Conservation (phyloP, 768 basidiomycete species). For the Calocybe cyanea region DNA sequence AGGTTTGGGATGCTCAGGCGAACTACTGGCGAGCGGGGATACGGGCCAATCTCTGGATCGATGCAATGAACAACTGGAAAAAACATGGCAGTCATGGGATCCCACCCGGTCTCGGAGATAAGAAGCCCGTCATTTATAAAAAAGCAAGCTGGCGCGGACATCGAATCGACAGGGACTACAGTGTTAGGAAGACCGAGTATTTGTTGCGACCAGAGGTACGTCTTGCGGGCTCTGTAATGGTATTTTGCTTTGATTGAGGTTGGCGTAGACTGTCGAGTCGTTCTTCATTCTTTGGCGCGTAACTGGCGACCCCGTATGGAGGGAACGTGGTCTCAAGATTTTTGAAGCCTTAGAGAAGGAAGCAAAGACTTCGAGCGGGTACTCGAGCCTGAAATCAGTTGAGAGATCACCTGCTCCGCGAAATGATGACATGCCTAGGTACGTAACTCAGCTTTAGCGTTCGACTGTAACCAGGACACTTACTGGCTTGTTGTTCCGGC, state of each 20-base stretch:
- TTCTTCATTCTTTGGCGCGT: slow-evolving; percentile 68
- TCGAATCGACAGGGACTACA: slow-evolving; percentile 49
- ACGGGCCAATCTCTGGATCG: slow-evolving; percentile 39
- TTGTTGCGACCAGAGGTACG: slow-evolving; percentile 70
- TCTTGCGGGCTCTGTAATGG: not conserved
- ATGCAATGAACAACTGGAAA: slow-evolving; percentile 47
- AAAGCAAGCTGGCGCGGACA: slow-evolving; percentile 21
- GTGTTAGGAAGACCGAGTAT: slow-evolving; percentile 40
- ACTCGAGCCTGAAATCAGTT: slow-evolving; percentile 53
- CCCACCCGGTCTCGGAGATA: slow-evolving; percentile 52
- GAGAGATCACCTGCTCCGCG: slow-evolving; percentile 34
- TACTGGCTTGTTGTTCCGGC: not conserved
- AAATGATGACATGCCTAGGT: slow-evolving; percentile 75
- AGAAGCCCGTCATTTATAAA: slow-evolving; percentile 33
- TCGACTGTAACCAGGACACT: not conserved
- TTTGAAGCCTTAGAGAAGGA: slow-evolving; percentile 63
- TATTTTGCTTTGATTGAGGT: not conserved
- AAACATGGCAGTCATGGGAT: slow-evolving; percentile 37
- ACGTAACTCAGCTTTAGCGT: slow-evolving; percentile 17
- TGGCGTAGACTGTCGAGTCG: slow-evolving; percentile 64
- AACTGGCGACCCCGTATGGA: slow-evolving; percentile 66
- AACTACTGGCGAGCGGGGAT: slow-evolving; percentile 18
- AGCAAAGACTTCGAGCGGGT: slow-evolving; percentile 57
- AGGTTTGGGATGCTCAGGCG: slow-evolving; percentile 14
- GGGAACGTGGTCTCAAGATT: slow-evolving; percentile 66